Conservation (phyloP, 2,329 filamentous ascomycete species). For the Xylaria sp. region DNA sequence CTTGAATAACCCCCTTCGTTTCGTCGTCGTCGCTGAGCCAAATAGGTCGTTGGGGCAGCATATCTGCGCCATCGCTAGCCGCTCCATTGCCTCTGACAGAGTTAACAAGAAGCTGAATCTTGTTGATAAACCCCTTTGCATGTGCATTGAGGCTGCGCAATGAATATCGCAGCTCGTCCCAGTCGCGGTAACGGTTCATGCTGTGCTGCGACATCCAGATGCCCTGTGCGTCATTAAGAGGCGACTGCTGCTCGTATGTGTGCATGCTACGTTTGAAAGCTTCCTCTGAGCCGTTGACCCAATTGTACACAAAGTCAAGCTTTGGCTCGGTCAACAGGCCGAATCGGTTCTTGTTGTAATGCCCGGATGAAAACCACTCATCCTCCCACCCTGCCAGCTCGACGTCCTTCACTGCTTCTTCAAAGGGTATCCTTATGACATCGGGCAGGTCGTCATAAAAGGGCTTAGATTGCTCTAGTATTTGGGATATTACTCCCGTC, state of each 20-base stretch:
- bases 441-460: conserved; percentile 50
- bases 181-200: conserved; percentile 57
- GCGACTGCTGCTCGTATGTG: conserved; percentile 54
- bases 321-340: conserved; percentile 53
- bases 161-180: conserved; percentile 58
- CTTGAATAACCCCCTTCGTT: conserved; percentile 46
- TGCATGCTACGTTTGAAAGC: conserved; percentile 52
- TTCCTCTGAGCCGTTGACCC: conserved; percentile 57
- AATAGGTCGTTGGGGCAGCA: conserved; percentile 50
- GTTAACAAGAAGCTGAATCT: conserved; percentile 58
- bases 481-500: conserved; percentile 2
- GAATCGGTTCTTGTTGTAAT: conserved; percentile 47
- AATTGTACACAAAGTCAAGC: conserved; percentile 58
- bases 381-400: conserved; percentile 56
- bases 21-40: conserved; percentile 8
- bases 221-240: conserved; percentile 55
- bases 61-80: conserved; percentile 40
- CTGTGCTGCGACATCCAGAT: conserved; percentile 55
- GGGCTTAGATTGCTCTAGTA: conserved; percentile 30
- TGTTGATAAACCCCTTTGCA: conserved; percentile 55
- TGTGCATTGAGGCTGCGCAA: conserved; percentile 56
- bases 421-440: conserved; percentile 55
- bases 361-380: conserved; percentile 53
- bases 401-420: conserved; percentile 52
- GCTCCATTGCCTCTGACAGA: conserved; percentile 47